phyloP scores from a whole-genome alignment of 441 rosid genomes.

The Syzygium malaccense region DNA sequence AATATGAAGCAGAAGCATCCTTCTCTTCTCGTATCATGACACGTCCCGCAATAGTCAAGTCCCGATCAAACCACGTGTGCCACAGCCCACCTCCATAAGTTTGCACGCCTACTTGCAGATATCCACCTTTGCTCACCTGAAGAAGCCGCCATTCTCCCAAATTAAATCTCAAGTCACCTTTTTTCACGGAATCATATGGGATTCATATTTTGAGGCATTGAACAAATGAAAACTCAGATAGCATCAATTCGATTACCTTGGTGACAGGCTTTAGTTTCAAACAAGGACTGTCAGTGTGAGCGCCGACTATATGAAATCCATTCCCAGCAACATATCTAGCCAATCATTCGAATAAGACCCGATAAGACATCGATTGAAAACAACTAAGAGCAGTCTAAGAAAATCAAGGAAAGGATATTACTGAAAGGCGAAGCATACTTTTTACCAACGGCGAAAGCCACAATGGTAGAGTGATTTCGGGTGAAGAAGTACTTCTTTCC shows the following conservation, averaged over 20 bases:
- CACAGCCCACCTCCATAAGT: slow-evolving; percentile 90
- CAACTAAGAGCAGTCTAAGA: not conserved
- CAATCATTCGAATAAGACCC: not conserved
- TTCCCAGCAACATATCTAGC: slow-evolving; percentile 83
- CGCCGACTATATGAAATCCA: slow-evolving; percentile 85
- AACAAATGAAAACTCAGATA: not conserved
- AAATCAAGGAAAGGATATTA: not conserved
- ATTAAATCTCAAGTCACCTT: not conserved
- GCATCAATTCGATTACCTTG: slow-evolving; percentile 36
- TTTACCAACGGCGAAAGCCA: slow-evolving; percentile 91
- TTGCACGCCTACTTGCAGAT: slow-evolving; percentile 89
- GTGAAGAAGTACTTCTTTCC: slow-evolving; percentile 88
- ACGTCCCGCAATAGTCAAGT: slow-evolving; percentile 90
- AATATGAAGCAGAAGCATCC: slow-evolving; percentile 45
- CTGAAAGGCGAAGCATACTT: slow-evolving; percentile 30
- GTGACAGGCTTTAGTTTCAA: slow-evolving; percentile 86
- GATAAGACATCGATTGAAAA: not conserved
- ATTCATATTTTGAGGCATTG: not conserved
- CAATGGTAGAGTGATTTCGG: slow-evolving; percentile 81
- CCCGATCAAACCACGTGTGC: slow-evolving; percentile 99
- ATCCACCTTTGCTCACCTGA: slow-evolving; percentile 76
- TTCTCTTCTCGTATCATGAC: slow-evolving; percentile 63
- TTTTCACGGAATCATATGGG: not conserved
- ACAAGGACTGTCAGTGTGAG: slow-evolving; percentile 98
- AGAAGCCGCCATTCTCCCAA: slow-evolving; percentile 10